Evolutionary conservation across 2,329 filamentous ascomycete species (phyloP).

Genomic region (Monosporascus sp.): DNA sequence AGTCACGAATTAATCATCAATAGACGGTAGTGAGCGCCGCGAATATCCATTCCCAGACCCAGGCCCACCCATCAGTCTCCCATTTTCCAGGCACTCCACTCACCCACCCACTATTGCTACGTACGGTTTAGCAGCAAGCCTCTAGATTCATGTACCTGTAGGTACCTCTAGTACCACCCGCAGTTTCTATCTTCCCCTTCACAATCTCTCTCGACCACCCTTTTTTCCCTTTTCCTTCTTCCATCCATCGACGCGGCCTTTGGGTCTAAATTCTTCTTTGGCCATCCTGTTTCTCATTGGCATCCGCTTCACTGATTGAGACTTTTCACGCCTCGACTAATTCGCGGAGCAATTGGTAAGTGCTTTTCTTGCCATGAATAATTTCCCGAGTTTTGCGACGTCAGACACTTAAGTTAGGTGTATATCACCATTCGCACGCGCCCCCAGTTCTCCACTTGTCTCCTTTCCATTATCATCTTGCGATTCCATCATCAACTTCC

Average conservation of each 20-base stretch:
- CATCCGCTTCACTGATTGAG: background rate
- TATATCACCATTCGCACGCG: too few relatives aligned
- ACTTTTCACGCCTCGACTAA: background rate
- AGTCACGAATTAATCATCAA: too few relatives aligned
- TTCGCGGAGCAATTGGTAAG: background rate
- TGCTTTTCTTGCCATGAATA: background rate
- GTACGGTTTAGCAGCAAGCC: background rate
- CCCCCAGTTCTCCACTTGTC: too few relatives aligned
- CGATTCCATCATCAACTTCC: too few relatives aligned
- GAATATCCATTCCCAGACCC: background rate
- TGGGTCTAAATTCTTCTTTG: slow-evolving; percentile 10
- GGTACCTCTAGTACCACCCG: background rate
- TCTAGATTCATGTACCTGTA: background rate
- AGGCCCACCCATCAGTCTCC: background rate
- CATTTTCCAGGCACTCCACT: background rate
- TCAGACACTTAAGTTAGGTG: too few relatives aligned
- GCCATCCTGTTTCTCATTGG: slow-evolving; percentile 4
- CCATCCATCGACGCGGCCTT: slow-evolving; percentile 4
- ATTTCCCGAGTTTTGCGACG: too few relatives aligned
- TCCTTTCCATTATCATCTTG: too few relatives aligned
- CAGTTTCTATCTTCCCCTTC: slow-evolving; percentile 6
- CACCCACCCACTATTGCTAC: background rate
- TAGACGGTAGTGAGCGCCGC: too few relatives aligned
- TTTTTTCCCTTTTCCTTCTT: slow-evolving; percentile 25
- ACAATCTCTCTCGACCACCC: slow-evolving; percentile 19